These are phyloP conservation scores for Kwoniella europaea DNA, from an alignment of 768 basidiomycete species.

Conservation along the genomic window DNA sequence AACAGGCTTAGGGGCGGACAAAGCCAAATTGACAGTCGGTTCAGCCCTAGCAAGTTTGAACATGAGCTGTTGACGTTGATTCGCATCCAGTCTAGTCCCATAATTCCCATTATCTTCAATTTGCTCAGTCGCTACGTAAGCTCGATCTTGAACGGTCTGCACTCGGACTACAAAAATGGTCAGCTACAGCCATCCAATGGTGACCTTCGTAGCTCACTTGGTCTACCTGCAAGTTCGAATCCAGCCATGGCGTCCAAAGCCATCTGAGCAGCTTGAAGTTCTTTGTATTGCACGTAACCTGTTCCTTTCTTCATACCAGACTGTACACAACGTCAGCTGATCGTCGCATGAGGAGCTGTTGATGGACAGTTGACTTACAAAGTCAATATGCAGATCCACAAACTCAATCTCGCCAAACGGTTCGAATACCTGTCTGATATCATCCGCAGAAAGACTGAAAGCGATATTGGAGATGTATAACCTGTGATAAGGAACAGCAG, in stretches of 20 bases:
- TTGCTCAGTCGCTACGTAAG: constrained; percentile 35
- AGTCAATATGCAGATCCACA: constrained; percentile 76
- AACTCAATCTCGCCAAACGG: constrained; percentile 98
- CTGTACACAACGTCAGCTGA: constrained; percentile 4
- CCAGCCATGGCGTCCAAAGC: constrained; percentile 99
- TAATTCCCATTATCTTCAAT: constrained; percentile 77
- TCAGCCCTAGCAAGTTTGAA: constrained; percentile 97
- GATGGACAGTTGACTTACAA: constrained; percentile 31
- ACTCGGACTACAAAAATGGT: constrained; percentile 38
- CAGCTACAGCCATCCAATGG: neutral
- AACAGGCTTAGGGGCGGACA: constrained; percentile 23
- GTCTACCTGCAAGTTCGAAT: constrained; percentile 94
- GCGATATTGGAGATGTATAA: constrained; percentile 96
- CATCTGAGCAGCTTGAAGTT: constrained; percentile 92
- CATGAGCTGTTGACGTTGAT: constrained; percentile 99
- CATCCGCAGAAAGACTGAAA: constrained; percentile 94
- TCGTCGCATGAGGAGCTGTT: neutral
- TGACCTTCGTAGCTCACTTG: constrained; percentile 63
- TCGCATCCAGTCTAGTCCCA: constrained; percentile 90
- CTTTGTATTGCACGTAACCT: constrained; percentile 96
- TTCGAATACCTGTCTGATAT: constrained; percentile 98
- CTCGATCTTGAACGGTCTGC: constrained; percentile 43
- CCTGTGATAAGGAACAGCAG: constrained; percentile 62
- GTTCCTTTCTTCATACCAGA: constrained; percentile 76
- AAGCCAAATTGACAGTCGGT: constrained; percentile 25